Evolutionary conservation across 2,329 filamentous ascomycete species (phyloP).

Genomic region (Apiospora rasikravindrae): DNA sequence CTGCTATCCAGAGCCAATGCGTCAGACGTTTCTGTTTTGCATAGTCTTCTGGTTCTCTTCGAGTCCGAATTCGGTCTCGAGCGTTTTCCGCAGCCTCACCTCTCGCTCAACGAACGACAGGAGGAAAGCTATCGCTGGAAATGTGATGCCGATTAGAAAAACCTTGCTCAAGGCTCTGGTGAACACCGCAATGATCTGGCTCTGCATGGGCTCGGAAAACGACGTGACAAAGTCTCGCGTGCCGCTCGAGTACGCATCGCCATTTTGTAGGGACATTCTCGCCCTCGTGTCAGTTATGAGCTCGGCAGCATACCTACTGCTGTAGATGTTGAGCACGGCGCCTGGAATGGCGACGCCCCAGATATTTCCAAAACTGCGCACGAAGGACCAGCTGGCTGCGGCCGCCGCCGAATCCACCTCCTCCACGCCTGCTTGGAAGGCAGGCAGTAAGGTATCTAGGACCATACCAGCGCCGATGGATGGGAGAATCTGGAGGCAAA

Average conservation of each 20-base stretch:
- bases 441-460: slow-evolving; percentile 45
- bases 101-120: background rate
- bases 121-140: background rate
- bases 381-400: slow-evolving; percentile 44
- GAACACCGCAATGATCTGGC: background rate
- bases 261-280: background rate
- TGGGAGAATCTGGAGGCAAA: slow-evolving; percentile 41
- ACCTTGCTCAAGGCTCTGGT: background rate
- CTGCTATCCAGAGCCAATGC: too few species aligned
- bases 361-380: slow-evolving; percentile 46
- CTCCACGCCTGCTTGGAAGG: slow-evolving; percentile 41
- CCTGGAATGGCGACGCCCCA: slow-evolving; percentile 48
- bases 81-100: background rate
- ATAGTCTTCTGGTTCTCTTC: background rate
- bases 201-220: background rate
- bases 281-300: slow-evolving; percentile 10
- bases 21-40: background rate
- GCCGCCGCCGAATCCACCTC: slow-evolving; percentile 39
- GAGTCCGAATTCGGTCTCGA: background rate
- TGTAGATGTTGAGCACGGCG: slow-evolving; percentile 40
- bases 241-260: background rate
- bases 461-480: slow-evolving; percentile 43
- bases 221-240: background rate
- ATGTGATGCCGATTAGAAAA: background rate
- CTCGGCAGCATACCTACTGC: slow-evolving; percentile 8